Percentiles rank a stretch among this genome's conserved stretches.
Conservation (phyloP, 177 flowering plant species). For the Telopea speciosissima region DNA sequence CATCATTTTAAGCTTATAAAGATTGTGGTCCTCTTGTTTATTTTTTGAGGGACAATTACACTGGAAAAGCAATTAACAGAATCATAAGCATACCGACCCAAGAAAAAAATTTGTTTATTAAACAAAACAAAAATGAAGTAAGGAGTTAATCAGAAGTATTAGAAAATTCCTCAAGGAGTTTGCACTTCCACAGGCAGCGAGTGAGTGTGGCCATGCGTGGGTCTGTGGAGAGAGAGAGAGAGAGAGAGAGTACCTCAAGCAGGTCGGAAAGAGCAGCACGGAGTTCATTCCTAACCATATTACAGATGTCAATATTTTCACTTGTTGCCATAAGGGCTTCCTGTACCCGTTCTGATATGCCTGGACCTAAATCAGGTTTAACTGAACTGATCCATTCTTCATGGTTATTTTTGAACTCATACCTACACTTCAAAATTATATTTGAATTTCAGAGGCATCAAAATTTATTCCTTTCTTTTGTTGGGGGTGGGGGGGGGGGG, state of each 20-base stretch:
- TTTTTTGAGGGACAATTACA: no score
- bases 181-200: not conserved
- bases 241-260: conserved; percentile 49
- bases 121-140: not conserved
- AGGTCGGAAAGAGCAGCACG: conserved; percentile 55
- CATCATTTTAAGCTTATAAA: no score
- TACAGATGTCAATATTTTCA: conserved; percentile 44
- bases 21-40: no score
- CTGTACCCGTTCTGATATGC: conserved; percentile 63
- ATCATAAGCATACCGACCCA: not conserved
- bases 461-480: not conserved
- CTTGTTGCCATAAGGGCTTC: conserved; percentile 54
- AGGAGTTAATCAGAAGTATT: no score
- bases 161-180: not conserved
- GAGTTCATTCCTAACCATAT: conserved; percentile 44
- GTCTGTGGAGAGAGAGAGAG: no score
- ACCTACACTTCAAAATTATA: conserved; percentile 35
- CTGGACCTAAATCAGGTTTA: conserved; percentile 78
- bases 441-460: not conserved
- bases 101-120: no score
- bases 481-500: no score
- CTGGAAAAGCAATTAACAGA: no score
- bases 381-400: conserved; percentile 69
- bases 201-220: not conserved
- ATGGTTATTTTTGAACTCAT: conserved; percentile 85